phyloP scores from a whole-genome alignment of 2,329 filamentous ascomycete species.

The Sphaceloma murrayae region DNA sequence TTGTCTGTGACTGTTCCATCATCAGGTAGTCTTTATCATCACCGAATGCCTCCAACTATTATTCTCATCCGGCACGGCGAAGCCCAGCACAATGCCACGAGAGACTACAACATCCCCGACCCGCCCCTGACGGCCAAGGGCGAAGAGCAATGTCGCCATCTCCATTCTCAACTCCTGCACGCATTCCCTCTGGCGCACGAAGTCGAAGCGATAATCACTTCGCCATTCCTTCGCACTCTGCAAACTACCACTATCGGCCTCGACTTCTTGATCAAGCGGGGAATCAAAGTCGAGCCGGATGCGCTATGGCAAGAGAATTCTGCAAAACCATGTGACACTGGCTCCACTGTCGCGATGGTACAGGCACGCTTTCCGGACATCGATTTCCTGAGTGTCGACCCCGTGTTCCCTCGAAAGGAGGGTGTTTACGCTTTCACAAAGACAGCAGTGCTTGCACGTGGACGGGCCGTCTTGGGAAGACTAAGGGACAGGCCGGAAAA shows the following conservation, averaged over 20 bases:
- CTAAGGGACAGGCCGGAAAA: slow-evolving; percentile 49
- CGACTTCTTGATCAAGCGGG: slow-evolving; percentile 48
- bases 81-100: slow-evolving; percentile 16
- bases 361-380: slow-evolving; percentile 44
- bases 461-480: slow-evolving; percentile 40
- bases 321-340: slow-evolving; percentile 51
- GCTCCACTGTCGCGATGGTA: slow-evolving; percentile 40
- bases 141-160: slow-evolving; percentile 33
- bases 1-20: too few relatives aligned
- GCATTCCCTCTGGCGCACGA: slow-evolving; percentile 33
- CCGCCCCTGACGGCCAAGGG: slow-evolving; percentile 36
- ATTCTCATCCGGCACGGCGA: slow-evolving; percentile 37
- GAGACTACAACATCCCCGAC: slow-evolving; percentile 35
- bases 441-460: slow-evolving; percentile 47
- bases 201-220: slow-evolving; percentile 50
- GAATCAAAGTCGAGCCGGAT: slow-evolving; percentile 47
- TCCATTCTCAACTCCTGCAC: slow-evolving; percentile 32
- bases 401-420: slow-evolving; percentile 54
- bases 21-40: too few relatives aligned
- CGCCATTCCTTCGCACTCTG: slow-evolving; percentile 56
- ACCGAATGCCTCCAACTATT: slow-evolving; percentile 38
- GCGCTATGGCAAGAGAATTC: slow-evolving; percentile 54
- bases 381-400: slow-evolving; percentile 49
- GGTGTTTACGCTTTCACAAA: slow-evolving; percentile 47
- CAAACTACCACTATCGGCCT: slow-evolving; percentile 53